phyloP scores from a whole-genome alignment of 495 filamentous ascomycete genomes.

The Xylaria scruposa region DNA sequence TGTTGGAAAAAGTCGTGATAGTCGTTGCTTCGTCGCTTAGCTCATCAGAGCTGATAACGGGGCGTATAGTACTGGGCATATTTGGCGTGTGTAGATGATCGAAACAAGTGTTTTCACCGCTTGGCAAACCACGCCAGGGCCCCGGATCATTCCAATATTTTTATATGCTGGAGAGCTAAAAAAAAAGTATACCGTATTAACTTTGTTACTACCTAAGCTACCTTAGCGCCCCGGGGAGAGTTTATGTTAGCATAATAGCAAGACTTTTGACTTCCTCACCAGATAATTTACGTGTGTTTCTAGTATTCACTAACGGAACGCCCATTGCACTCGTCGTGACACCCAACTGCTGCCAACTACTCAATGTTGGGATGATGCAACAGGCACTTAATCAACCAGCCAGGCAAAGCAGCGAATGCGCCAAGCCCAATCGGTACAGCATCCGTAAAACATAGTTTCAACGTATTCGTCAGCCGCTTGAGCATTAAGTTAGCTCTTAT shows the following conservation, averaged over 20 bases:
- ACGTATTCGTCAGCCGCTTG: too few relatives aligned
- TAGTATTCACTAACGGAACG: too few relatives aligned
- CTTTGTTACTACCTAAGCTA: conserved; percentile 12
- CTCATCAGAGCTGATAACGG: conserved; percentile 22
- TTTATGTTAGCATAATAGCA: conserved; percentile 8
- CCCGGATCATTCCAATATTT: conserved; percentile 11
- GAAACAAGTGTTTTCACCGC: conserved; percentile 13
- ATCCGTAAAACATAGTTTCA: too few relatives aligned
- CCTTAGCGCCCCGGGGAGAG: conserved; percentile 4
- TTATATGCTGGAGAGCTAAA: conserved; percentile 2
- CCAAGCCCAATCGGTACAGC: too few relatives aligned
- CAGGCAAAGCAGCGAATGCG: too few relatives aligned
- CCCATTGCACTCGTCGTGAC: too few relatives aligned
- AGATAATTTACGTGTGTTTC: too few relatives aligned
- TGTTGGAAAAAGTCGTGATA: conserved; percentile 26
- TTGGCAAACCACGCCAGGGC: conserved; percentile 6
- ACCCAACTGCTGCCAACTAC: too few relatives aligned
- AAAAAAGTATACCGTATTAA: conserved; percentile 14
- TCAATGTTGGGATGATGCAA: too few relatives aligned
- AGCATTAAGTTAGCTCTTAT: too few relatives aligned
- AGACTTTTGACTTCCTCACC: too few relatives aligned
- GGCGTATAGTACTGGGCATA: conserved; percentile 24
- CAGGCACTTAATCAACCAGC: too few relatives aligned
- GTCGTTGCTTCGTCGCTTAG: conserved; percentile 25
- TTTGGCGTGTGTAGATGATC: conserved; percentile 21